Evolutionary conservation across 116 monocot species (phyloP).

Genomic region (Zostera marina): DNA sequence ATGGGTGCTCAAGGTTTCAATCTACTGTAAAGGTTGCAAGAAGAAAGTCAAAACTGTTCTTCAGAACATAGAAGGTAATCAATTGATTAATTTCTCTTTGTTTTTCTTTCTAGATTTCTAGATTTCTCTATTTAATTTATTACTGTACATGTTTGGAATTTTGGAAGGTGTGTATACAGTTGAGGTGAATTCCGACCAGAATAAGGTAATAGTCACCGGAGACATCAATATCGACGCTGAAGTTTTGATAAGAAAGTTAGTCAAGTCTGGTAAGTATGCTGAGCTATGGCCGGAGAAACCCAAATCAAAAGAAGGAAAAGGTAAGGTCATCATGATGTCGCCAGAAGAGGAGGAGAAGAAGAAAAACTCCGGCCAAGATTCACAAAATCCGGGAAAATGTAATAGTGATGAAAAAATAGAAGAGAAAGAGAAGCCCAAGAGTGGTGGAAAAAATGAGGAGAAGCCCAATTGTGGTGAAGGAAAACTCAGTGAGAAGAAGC

Average conservation of each 20-base stretch:
- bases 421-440: neutral
- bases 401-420: neutral
- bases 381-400: no score
- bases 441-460: neutral
- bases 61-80: slow-evolving; percentile 20
- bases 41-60: slow-evolving; percentile 28
- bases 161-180: slow-evolving; percentile 20
- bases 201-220: slow-evolving; percentile 23
- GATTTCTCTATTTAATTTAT: neutral
- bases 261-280: slow-evolving; percentile 19
- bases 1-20: slow-evolving; percentile 27
- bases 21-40: slow-evolving; percentile 42
- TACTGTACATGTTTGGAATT: neutral
- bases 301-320: neutral
- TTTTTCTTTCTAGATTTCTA: neutral
- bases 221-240: slow-evolving; percentile 22
- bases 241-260: slow-evolving; percentile 20
- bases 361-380: neutral
- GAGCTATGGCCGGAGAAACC: slow-evolving; percentile 14
- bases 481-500: neutral
- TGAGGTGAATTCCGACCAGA: slow-evolving; percentile 24
- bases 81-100: neutral
- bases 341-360: neutral
- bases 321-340: no score
- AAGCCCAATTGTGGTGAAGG: neutral